A percentile compares a stretch with the other conserved stretches of the same genome.
These are phyloP conservation scores for Piper longum DNA, from an alignment of 164 flowering plant genomes.

Conservation along the genomic window DNA sequence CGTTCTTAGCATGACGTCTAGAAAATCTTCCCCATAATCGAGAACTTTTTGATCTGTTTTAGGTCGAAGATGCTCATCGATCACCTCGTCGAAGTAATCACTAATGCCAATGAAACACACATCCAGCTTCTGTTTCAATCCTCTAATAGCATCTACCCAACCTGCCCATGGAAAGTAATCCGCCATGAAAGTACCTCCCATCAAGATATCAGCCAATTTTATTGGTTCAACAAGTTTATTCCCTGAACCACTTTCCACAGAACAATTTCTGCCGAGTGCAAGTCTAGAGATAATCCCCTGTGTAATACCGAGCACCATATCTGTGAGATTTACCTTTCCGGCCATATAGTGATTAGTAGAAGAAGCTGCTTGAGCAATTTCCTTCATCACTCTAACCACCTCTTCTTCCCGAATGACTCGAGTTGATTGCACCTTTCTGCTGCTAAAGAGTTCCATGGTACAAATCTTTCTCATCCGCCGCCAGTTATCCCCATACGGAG, in stretches of 20 bases:
- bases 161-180: constrained; percentile 29
- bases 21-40: constrained; percentile 17
- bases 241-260: background rate
- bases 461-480: background rate
- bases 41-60: constrained; percentile 1
- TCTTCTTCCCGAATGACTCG: background rate
- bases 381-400: background rate
- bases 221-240: constrained; percentile 8
- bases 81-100: constrained; percentile 13
- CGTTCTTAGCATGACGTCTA: constrained; percentile 23
- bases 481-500: background rate
- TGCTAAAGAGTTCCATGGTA: background rate
- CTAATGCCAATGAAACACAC: constrained; percentile 18
- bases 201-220: constrained; percentile 6
- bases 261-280: constrained; percentile 21
- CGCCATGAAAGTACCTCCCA: constrained; percentile 13
- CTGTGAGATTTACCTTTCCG: constrained; percentile 11
- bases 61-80: constrained; percentile 16
- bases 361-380: background rate
- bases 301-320: constrained; percentile 5
- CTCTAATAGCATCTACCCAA: constrained; percentile 30
- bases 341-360: background rate
- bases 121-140: constrained; percentile 11
- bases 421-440: background rate
- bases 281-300: constrained; percentile 12